Evolutionary conservation across 495 filamentous ascomycete genomes (phyloP), one percentile per base, ranked within the genome.

Genomic region (Annulohypoxylon stygium): DNA sequence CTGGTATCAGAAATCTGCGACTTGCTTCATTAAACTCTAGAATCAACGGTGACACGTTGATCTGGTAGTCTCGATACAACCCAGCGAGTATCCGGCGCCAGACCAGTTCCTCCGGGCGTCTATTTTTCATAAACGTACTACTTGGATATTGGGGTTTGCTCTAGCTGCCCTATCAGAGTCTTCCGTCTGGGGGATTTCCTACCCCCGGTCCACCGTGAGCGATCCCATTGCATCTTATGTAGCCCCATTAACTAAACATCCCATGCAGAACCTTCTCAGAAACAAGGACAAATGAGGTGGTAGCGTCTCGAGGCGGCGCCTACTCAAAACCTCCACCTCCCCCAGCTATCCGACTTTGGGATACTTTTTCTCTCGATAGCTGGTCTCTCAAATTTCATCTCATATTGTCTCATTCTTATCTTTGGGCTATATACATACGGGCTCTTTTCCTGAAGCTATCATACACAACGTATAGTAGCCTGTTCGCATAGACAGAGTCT

Each of bases 311-410:
- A 70, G 61, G 73, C 79, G 83, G 83, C 85, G 85, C 80, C 81
- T 82, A 82, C 83, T 86, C 85, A 88, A 87, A 88, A 86, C 83
- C 83, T 78, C 72, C 76, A 69, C 74, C 74, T 79, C 75, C 84
- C 83, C 77, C 77, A 74, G 72, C 75, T 77, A 78, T 73, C 75
- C 65, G 68, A 67, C 63, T 75, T 64, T 54, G 63, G 69, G 57
- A 68, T 70, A 76, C 77, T 73, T 81, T 64, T 78, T 81, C 65
- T 76, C 70, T 83, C 82, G 81, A 81, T 80, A 88, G 86, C 86
- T 87, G 85, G 86, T 78, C 86, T 88, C 86, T 83, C 80, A 57
- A 67, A 63, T 82, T 80, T 81, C 67, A 78, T 76, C 76, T 78
- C 76, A 62, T 64, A 73, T 67, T 74, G 68, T 70, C 73, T 72